Evolutionary conservation across 2,329 filamentous ascomycete genomes (phyloP), one percentile per base, ranked within the genome.

Genomic region (Coleophoma crateriformis): DNA sequence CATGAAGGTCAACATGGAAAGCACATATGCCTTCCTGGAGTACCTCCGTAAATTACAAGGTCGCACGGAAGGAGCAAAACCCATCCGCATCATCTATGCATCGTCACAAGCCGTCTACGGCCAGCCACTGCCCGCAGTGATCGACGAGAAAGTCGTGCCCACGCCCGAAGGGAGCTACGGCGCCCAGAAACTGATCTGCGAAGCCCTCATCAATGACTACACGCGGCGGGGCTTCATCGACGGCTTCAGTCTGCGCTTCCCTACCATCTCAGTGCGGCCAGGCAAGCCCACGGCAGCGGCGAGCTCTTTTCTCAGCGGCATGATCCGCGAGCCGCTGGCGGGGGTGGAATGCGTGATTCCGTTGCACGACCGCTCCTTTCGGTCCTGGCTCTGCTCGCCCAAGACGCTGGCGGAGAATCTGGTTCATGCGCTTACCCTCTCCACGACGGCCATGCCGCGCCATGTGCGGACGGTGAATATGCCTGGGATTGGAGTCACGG

Each of bases 31-130:
- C 33, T 63, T 84, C 1, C 68, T 84, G 8, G 78, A 83, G 45
- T 67, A 68, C 12, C 66, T 83, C 33, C 69, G 78, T 6, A 61
- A 65, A 35, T 33, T 46, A 4, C 37, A 48, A 37, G 46, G n/a
- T 7, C n/a, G 12, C 35, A 22, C 39, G 20, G 34, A 53, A 33
- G 20, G 15, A 0, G 49, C 60, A 19, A 68, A 69, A 4, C 74
- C 76, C 0, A 71, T 77, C 1, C 71, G 77, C 22, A 73, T 81
- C 3, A 72, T 84, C 8, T 83, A 82, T 52, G 74, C 80, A 0
- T 80, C 76, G 32, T 78, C 75, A 17, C 77, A 79, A 48, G 81
- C 81, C 4, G 78, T 85, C 6, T 84, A 81, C 58, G 80, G 81
- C 2, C 71, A 72, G 22, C 70, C 73, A 1, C 66, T 77, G 1